Conservation (phyloP, 2,329 filamentous ascomycete genomes). For the Neopestalotiopsis rosae region DNA sequence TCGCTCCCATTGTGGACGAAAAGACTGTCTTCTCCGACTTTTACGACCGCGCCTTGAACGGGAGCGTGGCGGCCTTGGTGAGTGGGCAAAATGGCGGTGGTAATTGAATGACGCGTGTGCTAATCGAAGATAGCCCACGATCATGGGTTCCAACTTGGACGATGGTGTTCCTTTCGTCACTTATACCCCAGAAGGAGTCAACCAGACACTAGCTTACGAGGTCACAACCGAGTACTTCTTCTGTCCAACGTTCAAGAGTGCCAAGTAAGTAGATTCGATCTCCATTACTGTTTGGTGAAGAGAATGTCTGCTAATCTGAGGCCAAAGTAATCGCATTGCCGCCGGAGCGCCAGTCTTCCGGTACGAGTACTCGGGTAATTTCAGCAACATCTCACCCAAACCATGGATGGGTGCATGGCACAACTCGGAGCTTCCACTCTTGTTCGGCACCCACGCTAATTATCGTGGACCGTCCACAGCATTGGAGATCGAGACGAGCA, state of each 20-base stretch:
- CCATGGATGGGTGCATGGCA: constrained; percentile 21
- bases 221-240: constrained; percentile 27
- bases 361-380: constrained; percentile 43
- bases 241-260: constrained; percentile 27
- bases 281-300: neutral
- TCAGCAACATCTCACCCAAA: constrained; percentile 21
- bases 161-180: constrained; percentile 30
- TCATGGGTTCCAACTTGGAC: constrained; percentile 30
- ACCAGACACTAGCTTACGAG: constrained; percentile 21
- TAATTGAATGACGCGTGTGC: neutral
- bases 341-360: constrained; percentile 39
- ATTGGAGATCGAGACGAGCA: constrained; percentile 18
- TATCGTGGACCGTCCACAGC: constrained; percentile 18
- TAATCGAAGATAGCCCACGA: constrained; percentile 22
- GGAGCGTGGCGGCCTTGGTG: constrained; percentile 33
- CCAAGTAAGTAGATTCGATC: constrained; percentile 14
- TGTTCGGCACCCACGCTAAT: constrained; percentile 19
- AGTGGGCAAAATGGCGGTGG: constrained; percentile 28
- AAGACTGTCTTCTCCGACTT: constrained; percentile 38
- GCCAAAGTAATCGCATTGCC: constrained; percentile 30
- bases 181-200: constrained; percentile 21
- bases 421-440: constrained; percentile 19
- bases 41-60: constrained; percentile 28
- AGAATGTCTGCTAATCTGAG: neutral
- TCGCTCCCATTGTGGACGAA: constrained; percentile 35